phyloP scores from a whole-genome alignment of 2,329 filamentous ascomycete species.

The Phaeophleospora eucalypticola region DNA sequence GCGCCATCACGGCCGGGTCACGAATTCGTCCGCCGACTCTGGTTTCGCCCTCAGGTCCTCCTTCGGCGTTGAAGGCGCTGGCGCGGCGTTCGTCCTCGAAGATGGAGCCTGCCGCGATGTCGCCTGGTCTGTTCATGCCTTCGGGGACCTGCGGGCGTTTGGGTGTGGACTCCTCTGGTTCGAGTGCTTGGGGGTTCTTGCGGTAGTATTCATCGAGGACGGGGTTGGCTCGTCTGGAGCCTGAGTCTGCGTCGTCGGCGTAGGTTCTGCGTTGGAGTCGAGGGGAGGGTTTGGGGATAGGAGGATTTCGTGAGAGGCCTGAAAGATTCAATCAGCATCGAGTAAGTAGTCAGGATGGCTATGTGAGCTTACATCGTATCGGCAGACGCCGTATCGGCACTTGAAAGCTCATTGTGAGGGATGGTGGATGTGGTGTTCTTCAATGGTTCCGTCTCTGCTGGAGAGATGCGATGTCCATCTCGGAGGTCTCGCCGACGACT shows the following conservation, averaged over 20 bases:
- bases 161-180: constrained; percentile 3
- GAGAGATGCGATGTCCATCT: too few species aligned
- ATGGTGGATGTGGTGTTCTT: not conserved
- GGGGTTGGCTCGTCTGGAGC: constrained; percentile 40
- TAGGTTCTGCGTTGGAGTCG: constrained; percentile 7
- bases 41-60: constrained; percentile 15
- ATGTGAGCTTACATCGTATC: constrained; percentile 51
- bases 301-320: constrained; percentile 9
- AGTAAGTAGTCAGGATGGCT: too few species aligned
- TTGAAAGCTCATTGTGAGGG: constrained; percentile 58
- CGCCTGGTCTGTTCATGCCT: constrained; percentile 31
- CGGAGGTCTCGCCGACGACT: too few species aligned
- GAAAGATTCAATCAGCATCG: too few species aligned
- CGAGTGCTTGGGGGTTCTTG: constrained; percentile 24
- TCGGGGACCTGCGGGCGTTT: constrained; percentile 20
- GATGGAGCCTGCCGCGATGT: constrained; percentile 49
- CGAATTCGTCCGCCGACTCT: constrained; percentile 26
- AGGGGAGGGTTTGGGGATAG: constrained; percentile 7
- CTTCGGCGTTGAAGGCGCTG: constrained; percentile 15
- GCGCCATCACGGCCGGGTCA: constrained; percentile 54
- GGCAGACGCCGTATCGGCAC: constrained; percentile 60
- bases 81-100: constrained; percentile 44
- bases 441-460: too few species aligned
- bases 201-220: constrained; percentile 58
- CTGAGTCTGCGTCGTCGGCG: constrained; percentile 5